Percentiles rank a stretch among this genome's conserved stretches.
Evolutionary conservation across 202 grass and related monocot genomes (phyloP).

Genomic region (Tripidium arundinaceum): DNA sequence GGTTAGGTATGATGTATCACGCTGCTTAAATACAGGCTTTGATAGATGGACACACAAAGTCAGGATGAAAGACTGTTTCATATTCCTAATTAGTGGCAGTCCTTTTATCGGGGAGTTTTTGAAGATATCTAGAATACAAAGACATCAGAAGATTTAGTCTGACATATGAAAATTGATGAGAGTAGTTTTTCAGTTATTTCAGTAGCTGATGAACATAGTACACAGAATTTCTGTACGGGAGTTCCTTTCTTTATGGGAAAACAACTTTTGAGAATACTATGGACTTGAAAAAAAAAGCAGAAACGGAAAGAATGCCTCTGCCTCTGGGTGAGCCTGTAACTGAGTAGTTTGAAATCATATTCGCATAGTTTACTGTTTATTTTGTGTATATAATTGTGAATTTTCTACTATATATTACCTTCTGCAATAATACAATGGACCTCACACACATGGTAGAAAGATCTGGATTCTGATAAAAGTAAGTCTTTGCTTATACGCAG

Average conservation of each 20-base stretch:
- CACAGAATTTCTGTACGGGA: not conserved
- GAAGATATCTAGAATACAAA: not conserved
- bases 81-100: not conserved
- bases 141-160: not conserved
- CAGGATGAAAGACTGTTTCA: not conserved
- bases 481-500: not conserved
- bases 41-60: not conserved
- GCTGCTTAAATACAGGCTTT: conserved; percentile 15
- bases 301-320: not conserved
- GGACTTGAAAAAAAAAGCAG: not conserved
- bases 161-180: not conserved
- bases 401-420: not conserved
- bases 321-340: not conserved
- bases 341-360: not conserved
- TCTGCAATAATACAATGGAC: not conserved
- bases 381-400: not conserved
- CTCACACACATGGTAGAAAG: not conserved
- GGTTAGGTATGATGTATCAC: not conserved
- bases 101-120: not conserved
- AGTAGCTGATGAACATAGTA: not conserved
- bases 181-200: conserved; percentile 1
- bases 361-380: not conserved
- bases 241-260: not conserved
- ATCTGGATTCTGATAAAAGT: not conserved
- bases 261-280: not conserved